phyloP scores from a whole-genome alignment of 176 grass and related monocot species.

The Oryza nivara region DNA sequence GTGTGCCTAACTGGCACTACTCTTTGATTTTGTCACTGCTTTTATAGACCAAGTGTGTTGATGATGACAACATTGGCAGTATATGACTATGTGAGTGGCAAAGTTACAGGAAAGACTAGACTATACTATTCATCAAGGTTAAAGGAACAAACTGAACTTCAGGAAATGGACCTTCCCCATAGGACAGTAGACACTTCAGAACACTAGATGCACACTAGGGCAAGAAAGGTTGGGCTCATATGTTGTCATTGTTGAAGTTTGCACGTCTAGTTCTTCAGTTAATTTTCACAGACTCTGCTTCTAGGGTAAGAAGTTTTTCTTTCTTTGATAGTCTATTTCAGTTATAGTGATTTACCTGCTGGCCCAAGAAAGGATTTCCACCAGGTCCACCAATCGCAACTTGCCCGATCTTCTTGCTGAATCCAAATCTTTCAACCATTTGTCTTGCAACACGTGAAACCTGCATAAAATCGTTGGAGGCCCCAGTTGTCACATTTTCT shows the following conservation, averaged over 20 bases:
- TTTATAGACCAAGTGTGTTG: neutral
- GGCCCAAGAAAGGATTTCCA: conserved; percentile 98
- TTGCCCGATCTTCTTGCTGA: conserved; percentile 98
- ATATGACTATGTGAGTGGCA: neutral
- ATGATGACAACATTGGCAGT: conserved; percentile 23
- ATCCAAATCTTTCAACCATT: conserved; percentile 99
- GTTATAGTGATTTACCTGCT: conserved; percentile 65
- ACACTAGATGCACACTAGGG: neutral
- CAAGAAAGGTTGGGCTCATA: neutral
- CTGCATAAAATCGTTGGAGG: conserved; percentile 97
- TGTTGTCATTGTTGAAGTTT: conserved; percentile 5
- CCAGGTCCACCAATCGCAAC: conserved; percentile 84
- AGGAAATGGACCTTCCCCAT: neutral
- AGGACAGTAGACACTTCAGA: conserved; percentile 12
- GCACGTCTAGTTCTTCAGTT: neutral
- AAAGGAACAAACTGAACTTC: conserved; percentile 4
- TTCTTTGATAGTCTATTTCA: neutral
- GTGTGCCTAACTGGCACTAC: no score
- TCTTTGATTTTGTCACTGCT: neutral
- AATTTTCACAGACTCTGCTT: neutral
- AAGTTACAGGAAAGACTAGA: neutral
- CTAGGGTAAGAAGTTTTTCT: neutral
- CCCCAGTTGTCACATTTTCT: conserved; percentile 94
- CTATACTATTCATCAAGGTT: conserved; percentile 1
- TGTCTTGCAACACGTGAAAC: conserved; percentile 95